phyloP scores from a whole-genome alignment of 495 filamentous ascomycete genomes.

The Hyaloscypha bicolor region DNA sequence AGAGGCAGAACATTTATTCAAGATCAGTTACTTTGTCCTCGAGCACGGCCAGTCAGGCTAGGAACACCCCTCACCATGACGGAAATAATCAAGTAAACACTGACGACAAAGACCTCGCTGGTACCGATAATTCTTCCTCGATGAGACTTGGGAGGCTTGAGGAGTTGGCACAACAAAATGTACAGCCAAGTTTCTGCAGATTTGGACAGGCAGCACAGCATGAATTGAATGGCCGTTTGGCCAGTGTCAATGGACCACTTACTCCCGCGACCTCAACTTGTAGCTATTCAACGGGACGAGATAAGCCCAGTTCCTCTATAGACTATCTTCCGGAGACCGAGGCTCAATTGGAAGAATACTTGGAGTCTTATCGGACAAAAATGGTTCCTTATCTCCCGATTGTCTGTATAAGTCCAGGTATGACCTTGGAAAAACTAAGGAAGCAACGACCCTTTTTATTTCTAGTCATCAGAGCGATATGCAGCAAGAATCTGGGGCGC shows the following conservation, averaged over 20 bases:
- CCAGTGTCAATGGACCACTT: not conserved
- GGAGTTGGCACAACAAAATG: not conserved
- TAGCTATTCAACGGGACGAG: not conserved
- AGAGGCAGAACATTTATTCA: not conserved
- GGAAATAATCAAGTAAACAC: not conserved
- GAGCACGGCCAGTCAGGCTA: not conserved
- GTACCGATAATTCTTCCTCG: not conserved
- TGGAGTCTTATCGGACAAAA: not conserved
- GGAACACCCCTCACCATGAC: not conserved
- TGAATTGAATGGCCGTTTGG: not conserved
- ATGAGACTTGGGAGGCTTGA: not conserved
- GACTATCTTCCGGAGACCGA: conserved; percentile 2
- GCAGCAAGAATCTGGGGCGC: conserved; percentile 2
- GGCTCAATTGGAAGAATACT: not conserved
- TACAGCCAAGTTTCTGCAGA: not conserved
- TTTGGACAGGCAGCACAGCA: not conserved
- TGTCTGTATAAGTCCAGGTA: conserved; percentile 3
- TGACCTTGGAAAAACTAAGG: not conserved
- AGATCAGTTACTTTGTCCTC: not conserved
- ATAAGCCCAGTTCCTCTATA: not conserved
- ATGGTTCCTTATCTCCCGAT: conserved; percentile 9
- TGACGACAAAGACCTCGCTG: not conserved
- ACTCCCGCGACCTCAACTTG: not conserved
- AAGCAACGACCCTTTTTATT: conserved; percentile 9
- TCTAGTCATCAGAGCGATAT: conserved; percentile 8